phyloP scores from a whole-genome alignment of 2,329 filamentous ascomycete genomes.

The Ophiostoma pallidulum region DNA sequence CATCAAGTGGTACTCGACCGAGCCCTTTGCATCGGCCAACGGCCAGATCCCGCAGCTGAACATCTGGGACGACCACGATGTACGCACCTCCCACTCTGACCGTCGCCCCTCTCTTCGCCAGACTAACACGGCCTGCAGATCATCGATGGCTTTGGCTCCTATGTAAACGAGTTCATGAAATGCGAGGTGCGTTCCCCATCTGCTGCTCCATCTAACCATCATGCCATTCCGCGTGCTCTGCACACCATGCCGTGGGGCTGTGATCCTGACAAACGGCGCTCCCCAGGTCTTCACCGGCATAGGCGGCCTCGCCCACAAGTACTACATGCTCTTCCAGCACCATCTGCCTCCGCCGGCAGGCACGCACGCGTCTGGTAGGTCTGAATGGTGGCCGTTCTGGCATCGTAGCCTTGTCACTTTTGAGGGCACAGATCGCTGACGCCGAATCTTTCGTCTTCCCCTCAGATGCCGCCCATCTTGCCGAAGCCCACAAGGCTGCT shows the following conservation, averaged over 20 bases:
- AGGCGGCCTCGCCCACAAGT: conserved; percentile 89
- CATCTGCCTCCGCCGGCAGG: conserved; percentile 76
- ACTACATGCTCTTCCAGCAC: conserved; percentile 97
- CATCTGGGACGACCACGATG: conserved; percentile 93
- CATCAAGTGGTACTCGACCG: conserved; percentile 56
- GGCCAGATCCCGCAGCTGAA: conserved; percentile 93
- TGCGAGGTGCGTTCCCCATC: conserved; percentile 36
- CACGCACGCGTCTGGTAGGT: conserved; percentile 70
- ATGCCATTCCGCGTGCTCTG: too few relatives aligned
- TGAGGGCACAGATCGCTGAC: too few relatives aligned
- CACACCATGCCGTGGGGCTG: too few relatives aligned
- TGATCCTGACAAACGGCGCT: neutral
- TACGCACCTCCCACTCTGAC: conserved; percentile 35
- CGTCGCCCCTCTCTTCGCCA: neutral
- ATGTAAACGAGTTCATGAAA: conserved; percentile 87
- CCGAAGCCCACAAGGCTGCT: conserved; percentile 32
- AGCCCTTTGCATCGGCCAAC: conserved; percentile 77
- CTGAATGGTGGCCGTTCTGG: neutral
- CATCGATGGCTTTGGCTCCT: conserved; percentile 88
- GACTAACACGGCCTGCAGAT: conserved; percentile 49
- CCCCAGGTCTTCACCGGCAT: conserved; percentile 75
- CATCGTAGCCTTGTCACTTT: too few relatives aligned
- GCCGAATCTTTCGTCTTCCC: too few relatives aligned
- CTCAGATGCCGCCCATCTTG: conserved; percentile 30
- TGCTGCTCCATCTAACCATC: neutral